Base-by-base conservation (phyloP, 495 filamentous ascomycete genomes). In the Platismatia glauca region DNA sequence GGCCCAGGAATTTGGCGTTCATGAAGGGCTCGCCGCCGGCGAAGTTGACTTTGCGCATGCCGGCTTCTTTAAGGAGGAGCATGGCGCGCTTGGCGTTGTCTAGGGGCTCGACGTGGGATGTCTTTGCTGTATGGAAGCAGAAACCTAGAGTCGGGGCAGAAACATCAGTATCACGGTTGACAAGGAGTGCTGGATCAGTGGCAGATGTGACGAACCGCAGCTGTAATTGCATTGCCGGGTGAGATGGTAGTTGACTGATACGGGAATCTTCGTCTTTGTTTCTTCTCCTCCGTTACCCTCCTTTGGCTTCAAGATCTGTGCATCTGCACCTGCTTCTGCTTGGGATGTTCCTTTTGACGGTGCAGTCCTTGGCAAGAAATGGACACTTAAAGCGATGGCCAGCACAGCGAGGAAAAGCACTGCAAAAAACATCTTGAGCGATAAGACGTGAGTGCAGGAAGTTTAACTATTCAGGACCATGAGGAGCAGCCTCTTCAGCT, bases 11-110 rank as follows among this genome's bases (percentile, higher is more conserved):
- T 35, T 69, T 65, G 4, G 75, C 75, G 58, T 84, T 79, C n/a
- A 84, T 72, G 67, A 84, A 83, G 3, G 82, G 81, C 63, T 85
- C 82, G 8, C 82, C 82, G 41, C 82, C 82, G 18, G 82, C 82
- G 62, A 84, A 81, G 70, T 85, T 84, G 61, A 83, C 70, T 64
- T 84, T 84, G 58, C 69, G 67, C 82, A 84, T 85, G 22, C 81
- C 82, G 7, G 78, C 80, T 5, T 74, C 64, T 27, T 68, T 66
- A 22, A 84, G 74, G 7, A 84, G 76, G 7, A 53, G 66, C 20
- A 84, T 72, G 18, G 74, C 81, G 12, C 63, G 65, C 62, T 81
- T 77, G 55, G 77, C 77, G 4, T 75, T 66, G 1, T 68, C 67
- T 18, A 74, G 70, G 12, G 70, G 44, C 8, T 71, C 71, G 9